Percentiles rank a stretch among this genome's conserved stretches.
Conservation (phyloP, 2,329 filamentous ascomycete species). For the Apiospora kogelbergensis region DNA sequence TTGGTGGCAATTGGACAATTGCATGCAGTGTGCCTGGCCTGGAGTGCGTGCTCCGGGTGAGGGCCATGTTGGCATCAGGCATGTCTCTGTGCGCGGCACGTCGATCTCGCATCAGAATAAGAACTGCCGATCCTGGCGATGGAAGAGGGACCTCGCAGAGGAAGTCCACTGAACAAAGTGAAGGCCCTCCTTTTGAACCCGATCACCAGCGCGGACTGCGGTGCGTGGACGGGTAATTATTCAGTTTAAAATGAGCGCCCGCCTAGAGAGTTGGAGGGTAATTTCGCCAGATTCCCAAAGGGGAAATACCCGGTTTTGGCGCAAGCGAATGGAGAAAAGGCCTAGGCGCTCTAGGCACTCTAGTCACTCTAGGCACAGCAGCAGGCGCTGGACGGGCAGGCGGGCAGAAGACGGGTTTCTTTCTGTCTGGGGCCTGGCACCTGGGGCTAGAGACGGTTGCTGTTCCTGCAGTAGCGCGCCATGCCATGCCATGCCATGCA, state of each 20-base stretch:
- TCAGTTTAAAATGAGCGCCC: not conserved
- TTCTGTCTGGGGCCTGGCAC: no score
- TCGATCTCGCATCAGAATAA: not conserved
- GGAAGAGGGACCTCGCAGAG: not conserved
- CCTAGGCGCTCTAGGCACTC: no score
- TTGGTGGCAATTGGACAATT: not conserved
- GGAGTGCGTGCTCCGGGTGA: no score
- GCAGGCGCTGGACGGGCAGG: no score
- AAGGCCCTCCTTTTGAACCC: not conserved
- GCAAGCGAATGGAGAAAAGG: no score
- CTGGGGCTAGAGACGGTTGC: not conserved
- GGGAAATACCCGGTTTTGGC: not conserved
- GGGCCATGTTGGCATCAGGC: no score
- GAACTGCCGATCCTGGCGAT: not conserved
- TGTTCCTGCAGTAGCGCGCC: slow-evolving; percentile 7
- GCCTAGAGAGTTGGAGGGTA: not conserved
- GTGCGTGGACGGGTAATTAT: not conserved
- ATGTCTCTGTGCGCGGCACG: not conserved
- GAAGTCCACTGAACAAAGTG: slow-evolving; percentile 3
- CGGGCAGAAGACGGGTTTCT: no score
- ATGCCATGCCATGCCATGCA: not conserved
- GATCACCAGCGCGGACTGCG: not conserved
- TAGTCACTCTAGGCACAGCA: no score
- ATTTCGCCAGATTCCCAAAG: not conserved
- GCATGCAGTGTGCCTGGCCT: no score